Evolutionary conservation across 2,329 filamentous ascomycete species (phyloP).

Genomic region (Talaromyces sp.): DNA sequence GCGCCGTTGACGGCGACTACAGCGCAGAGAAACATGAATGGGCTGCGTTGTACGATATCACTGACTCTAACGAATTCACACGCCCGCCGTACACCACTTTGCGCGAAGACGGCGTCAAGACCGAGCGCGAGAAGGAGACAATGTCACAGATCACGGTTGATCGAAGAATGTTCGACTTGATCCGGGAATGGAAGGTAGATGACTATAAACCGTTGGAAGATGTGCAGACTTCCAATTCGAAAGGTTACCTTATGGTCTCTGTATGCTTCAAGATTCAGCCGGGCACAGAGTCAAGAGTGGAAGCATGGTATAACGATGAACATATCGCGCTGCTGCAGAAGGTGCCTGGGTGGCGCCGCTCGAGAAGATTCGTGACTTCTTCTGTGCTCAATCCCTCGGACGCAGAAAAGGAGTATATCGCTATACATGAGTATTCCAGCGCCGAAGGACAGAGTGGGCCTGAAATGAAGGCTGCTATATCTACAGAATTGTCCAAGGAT

Average conservation of each 20-base stretch:
- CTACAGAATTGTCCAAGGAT: conserved; percentile 57
- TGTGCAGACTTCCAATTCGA: conserved; percentile 41
- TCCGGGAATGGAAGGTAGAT: conserved; percentile 52
- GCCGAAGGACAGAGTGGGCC: conserved; percentile 62
- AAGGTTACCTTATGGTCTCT: conserved; percentile 57
- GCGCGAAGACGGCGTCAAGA: conserved; percentile 47
- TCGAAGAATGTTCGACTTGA: conserved; percentile 64
- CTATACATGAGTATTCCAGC: conserved; percentile 67
- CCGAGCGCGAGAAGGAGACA: conserved; percentile 54
- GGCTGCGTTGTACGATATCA: conserved; percentile 77
- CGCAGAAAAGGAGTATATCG: conserved; percentile 52
- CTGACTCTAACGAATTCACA: conserved; percentile 65
- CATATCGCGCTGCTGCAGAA: conserved; percentile 67
- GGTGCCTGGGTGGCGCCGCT: conserved; percentile 73
- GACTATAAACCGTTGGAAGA: conserved; percentile 58
- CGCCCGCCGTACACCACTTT: conserved; percentile 62
- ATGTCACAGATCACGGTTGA: conserved; percentile 64
- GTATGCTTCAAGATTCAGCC: conserved; percentile 57
- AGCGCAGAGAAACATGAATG: conserved; percentile 57
- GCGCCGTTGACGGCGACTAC: conserved; percentile 55
- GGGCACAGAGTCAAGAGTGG: conserved; percentile 53
- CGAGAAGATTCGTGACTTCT: conserved; percentile 64
- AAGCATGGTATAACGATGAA: conserved; percentile 69
- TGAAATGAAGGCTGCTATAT: conserved; percentile 58
- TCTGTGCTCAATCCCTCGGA: conserved; percentile 52